Base-by-base conservation (phyloP, 371 early-diverging fungal genomes). In the Fennellomyces sp. region DNA sequence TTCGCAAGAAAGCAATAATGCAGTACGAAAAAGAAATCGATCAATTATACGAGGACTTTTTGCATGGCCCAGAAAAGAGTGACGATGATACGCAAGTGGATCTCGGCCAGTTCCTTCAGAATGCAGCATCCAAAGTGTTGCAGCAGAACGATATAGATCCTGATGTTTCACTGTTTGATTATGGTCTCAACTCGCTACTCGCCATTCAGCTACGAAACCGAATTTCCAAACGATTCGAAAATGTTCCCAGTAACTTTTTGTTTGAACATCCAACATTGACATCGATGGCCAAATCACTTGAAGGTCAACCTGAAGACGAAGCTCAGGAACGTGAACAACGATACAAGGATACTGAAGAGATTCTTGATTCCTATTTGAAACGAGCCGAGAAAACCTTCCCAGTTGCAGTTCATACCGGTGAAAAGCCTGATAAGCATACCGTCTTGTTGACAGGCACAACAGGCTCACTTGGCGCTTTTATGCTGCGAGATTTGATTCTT, bases 371-470 rank as follows among this genome's bases (percentile, higher is more conserved):
- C 0, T 71, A 73, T 28, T 28, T 69, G 3, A 30, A 57, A 11
- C 58, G 53, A 0, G 73, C 75, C 12, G 55, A 55, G 1, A 8
- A 28, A 3, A 69, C 72, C 28, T 70, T 72, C 60, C 59, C 42
- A 0, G 50, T 54, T 5, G 45, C 29, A 10, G 52, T 57, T 28
- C 31, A 30, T 0, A 49, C 38, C 19, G 13, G 17, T 39, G 39
- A 45, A 8, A 25, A 45, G 23, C 21, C 50, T 5, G 58, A 36
- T 7, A 8, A 48, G 17, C 64, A 73, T 7, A 68, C 73, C 0
- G 61, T 77, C 10, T 25, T 81, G 21, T 42, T 78, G 8, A 75
- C 78, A 5, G 81, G 81, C 11, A 73, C 71, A 2, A 81, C 76
- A 41, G 78, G 81, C 1, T 69, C 74, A 3, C 52, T 81, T n/a